These are phyloP conservation scores for Syzygium grande DNA, from an alignment of 345 rosid species.

Conservation along the genomic window DNA sequence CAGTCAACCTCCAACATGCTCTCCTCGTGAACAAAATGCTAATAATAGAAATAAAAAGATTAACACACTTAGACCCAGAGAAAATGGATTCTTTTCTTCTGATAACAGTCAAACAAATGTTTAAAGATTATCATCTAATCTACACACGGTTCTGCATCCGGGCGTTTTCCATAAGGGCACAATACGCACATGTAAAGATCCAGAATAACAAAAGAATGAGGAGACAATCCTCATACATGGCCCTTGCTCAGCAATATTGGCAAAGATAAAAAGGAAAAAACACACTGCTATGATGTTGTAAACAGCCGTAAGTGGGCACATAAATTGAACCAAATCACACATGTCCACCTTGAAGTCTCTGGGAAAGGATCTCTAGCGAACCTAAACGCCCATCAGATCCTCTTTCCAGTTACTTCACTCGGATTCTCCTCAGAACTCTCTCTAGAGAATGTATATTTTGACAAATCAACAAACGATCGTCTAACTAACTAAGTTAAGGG, in stretches of 20 bases:
- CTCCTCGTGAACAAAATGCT: conserved; percentile 95
- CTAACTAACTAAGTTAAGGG: neutral
- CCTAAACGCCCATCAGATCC: neutral
- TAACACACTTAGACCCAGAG: neutral
- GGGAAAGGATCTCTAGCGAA: neutral
- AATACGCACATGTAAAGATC: neutral
- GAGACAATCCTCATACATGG: neutral
- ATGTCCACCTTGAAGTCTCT: neutral
- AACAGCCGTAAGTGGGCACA: neutral
- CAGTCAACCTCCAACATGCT: conserved; percentile 93
- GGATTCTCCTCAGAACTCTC: neutral
- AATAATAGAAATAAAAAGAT: neutral
- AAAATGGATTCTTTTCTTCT: neutral
- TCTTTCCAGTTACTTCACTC: neutral
- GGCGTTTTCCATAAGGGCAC: neutral
- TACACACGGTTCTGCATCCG: neutral
- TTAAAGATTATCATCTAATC: neutral
- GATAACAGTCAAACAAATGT: neutral
- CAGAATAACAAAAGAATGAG: neutral
- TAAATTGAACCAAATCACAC: neutral
- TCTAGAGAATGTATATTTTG: neutral
- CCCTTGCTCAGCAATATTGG: neutral
- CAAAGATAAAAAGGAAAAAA: neutral
- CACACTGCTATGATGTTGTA: neutral
- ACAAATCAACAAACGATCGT: neutral